Evolutionary conservation across 176 grass and related monocot species (phyloP), one percentile per base, ranked within the genome.

Genomic region (Secale cereale): DNA sequence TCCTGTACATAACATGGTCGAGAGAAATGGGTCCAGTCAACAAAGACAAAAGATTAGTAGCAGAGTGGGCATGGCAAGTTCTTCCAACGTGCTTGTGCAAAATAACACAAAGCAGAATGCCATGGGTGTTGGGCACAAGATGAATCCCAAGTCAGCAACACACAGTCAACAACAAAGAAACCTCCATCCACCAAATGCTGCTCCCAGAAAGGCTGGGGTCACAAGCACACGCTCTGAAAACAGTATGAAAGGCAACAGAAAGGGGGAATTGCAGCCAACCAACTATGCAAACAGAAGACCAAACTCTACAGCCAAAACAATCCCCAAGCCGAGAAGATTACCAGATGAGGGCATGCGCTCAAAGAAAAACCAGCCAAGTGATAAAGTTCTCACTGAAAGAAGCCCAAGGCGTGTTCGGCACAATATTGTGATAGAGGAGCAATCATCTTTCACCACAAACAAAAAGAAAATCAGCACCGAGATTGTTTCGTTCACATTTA

Each of bases 401-500:
- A 88, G 83, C 37, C 79, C 90, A 83, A 92, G 87, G 81, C 79
- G 30, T 63, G 73, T 94, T 83, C 84, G 90, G 67, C 94, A 99
- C 87, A 94, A 92, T 80, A 82, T 99, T 91, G 88, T 99, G 79
- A 78, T 91, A 65, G 97, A 94, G 81, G 88, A 91, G 59, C 89
- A 91, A 57, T 80, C 81, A 43, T 82, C 82, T 82, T 92, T 85
- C 80, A 71, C 74, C 12, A 79, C 77, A 7, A 80, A 83, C 72
- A 92, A 89, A 78, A 95, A 78, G 86, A 94, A 84, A 86, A 69
- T 77, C 27, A 82, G 82, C 82, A 91, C 88, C 72, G 92, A 99
- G 40, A 92, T 99, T 80, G 94, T 99, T 83, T 99, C 94, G 45
- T 99, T 99, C 80, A 96, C 94, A 69, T 94, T 99, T 83, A 99